Conservation (phyloP, 257 asterid species). For the Solanum corneliomulleri region DNA sequence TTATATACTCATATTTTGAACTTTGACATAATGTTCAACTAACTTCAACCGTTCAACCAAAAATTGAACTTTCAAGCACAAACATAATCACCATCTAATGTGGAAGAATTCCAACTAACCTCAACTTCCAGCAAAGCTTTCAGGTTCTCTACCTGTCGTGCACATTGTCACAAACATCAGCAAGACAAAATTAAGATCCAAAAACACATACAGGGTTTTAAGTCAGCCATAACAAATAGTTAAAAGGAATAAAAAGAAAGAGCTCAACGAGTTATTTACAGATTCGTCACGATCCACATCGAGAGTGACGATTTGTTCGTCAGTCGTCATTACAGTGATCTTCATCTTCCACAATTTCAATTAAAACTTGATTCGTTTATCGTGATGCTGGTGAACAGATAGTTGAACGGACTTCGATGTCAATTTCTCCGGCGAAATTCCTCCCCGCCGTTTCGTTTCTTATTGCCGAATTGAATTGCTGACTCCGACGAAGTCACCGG, state of each 20-base stretch:
- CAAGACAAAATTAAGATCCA: not conserved
- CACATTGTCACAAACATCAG: not conserved
- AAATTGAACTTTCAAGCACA: not conserved
- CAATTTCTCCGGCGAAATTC: not conserved
- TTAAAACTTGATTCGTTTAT: not conserved
- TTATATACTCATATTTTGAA: not conserved
- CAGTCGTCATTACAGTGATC: conserved; percentile 94
- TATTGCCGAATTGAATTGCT: not conserved
- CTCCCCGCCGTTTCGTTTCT: not conserved
- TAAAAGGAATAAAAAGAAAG: not conserved
- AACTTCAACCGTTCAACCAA: not conserved
- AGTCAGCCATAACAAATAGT: not conserved
- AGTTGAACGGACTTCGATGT: not conserved
- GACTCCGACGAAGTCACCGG: not conserved
- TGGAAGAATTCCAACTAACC: conserved; percentile 29
- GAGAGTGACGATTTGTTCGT: conserved; percentile 72
- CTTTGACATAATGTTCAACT: not conserved
- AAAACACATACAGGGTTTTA: not conserved
- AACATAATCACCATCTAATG: not conserved
- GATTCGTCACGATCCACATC: conserved; percentile 93
- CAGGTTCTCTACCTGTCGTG: conserved; percentile 81
- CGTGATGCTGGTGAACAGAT: not conserved
- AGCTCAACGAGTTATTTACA: conserved; percentile 24
- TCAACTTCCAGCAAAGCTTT: conserved; percentile 96
- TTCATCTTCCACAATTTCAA: conserved; percentile 40